A percentile compares a stretch with the other conserved stretches of the same genome.
phyloP scores from a whole-genome alignment of 1,139 yeast species.

The Schizosaccharomyces versatilis region DNA sequence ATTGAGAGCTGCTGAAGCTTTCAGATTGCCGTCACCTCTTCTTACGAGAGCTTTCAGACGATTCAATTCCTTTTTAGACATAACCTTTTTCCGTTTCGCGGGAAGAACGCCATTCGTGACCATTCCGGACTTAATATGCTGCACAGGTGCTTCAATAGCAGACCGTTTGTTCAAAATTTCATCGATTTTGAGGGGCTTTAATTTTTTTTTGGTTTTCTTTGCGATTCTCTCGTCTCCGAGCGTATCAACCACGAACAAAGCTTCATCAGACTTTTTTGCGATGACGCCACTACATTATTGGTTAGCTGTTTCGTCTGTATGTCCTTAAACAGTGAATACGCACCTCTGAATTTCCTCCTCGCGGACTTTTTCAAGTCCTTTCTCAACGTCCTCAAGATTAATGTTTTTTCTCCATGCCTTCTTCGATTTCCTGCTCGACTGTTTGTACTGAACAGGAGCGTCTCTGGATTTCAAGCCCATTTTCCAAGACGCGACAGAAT shows the following conservation, averaged over 20 bases:
- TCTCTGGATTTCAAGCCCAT: slow-evolving; percentile 2
- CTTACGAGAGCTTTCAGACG: slow-evolving; percentile 63
- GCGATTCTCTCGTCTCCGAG: slow-evolving; percentile 29
- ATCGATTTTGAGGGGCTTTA: slow-evolving; percentile 32
- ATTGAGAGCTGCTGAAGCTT: slow-evolving; percentile 1
- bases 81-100: slow-evolving; percentile 35
- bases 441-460: slow-evolving; percentile 18
- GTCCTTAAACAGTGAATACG: slow-evolving; percentile 2
- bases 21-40: slow-evolving; percentile 23
- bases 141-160: slow-evolving; percentile 44
- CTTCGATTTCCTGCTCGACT: slow-evolving; percentile 75
- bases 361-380: slow-evolving; percentile 42
- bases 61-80: slow-evolving; percentile 42
- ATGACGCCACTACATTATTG: slow-evolving; percentile 11
- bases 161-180: slow-evolving; percentile 63
- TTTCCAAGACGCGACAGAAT: not conserved
- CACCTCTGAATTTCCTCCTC: slow-evolving; percentile 50
- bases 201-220: slow-evolving; percentile 21
- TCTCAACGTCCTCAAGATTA: slow-evolving; percentile 57
- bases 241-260: slow-evolving; percentile 52
- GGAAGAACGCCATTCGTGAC: slow-evolving; percentile 18
- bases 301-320: not conserved
- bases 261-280: slow-evolving; percentile 14
- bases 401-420: slow-evolving; percentile 91
- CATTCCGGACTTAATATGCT: slow-evolving; percentile 18